These are phyloP conservation scores for Agaricus subrufescens DNA, from an alignment of 768 basidiomycete genomes.

Conservation along the genomic window DNA sequence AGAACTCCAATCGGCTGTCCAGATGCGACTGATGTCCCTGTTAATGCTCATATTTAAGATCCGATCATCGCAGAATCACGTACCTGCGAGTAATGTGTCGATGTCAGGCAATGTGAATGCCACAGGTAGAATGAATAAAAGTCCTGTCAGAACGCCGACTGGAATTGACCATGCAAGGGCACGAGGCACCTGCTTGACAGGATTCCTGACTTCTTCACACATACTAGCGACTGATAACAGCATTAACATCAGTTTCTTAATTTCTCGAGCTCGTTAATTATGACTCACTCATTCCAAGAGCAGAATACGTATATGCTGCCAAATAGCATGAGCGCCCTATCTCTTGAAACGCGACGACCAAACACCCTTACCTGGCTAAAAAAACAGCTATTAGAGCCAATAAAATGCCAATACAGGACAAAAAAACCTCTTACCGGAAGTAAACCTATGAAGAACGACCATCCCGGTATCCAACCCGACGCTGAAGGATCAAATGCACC, in stretches of 20 bases:
- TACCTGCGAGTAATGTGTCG: constrained; percentile 45
- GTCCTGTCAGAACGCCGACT: constrained; percentile 44
- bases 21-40: constrained; percentile 36
- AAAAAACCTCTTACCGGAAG: constrained; percentile 37
- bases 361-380: constrained; percentile 26
- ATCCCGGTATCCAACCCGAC: constrained; percentile 66
- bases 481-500: constrained; percentile 54
- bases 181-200: constrained; percentile 46
- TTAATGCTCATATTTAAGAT: background rate
- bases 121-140: constrained; percentile 57
- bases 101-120: constrained; percentile 63
- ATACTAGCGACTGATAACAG: constrained; percentile 48
- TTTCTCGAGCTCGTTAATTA: background rate
- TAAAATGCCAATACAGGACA: background rate
- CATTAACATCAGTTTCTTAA: background rate
- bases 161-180: constrained; percentile 53
- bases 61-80: background rate
- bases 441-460: constrained; percentile 66
- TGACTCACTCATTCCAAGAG: constrained; percentile 55
- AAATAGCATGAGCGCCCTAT: background rate
- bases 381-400: constrained; percentile 1
- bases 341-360: background rate
- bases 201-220: constrained; percentile 65
- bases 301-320: constrained; percentile 49
- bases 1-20: constrained; percentile 63